These are phyloP conservation scores for Beauveria caledonica DNA, from an alignment of 2,329 filamentous ascomycete genomes.

Conservation along the genomic window DNA sequence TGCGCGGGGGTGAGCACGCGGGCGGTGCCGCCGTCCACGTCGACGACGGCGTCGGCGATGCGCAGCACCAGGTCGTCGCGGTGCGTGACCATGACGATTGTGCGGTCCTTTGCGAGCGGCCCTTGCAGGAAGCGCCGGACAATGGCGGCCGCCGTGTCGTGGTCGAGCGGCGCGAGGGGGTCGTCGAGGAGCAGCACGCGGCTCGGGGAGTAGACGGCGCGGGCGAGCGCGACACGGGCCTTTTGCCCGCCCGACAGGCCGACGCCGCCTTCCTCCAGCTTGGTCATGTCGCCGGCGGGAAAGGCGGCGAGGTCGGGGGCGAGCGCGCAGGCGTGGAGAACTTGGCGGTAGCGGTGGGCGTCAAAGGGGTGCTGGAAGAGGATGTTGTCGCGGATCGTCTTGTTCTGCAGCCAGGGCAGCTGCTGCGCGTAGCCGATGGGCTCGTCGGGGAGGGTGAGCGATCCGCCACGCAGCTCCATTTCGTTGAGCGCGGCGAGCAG, in stretches of 20 bases:
- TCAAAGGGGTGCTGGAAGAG: constrained; percentile 52
- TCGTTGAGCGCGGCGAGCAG: constrained; percentile 52
- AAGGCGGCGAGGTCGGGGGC: constrained; percentile 48
- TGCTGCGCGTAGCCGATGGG: constrained; percentile 51
- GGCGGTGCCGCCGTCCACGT: constrained; percentile 55
- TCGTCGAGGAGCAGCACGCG: constrained; percentile 54
- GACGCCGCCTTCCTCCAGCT: constrained; percentile 54
- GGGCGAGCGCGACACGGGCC: constrained; percentile 53
- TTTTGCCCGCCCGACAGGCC: constrained; percentile 57
- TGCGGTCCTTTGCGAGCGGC: constrained; percentile 53
- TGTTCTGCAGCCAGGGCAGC: constrained; percentile 57
- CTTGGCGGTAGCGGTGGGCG: constrained; percentile 45
- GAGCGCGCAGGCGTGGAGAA: constrained; percentile 54
- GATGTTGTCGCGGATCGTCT: constrained; percentile 58
- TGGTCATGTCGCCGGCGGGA: constrained; percentile 47
- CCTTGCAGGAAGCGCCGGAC: constrained; percentile 54
- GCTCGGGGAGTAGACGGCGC: constrained; percentile 51
- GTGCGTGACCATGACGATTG: constrained; percentile 73
- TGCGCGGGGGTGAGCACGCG: constrained; percentile 39
- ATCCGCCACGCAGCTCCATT: constrained; percentile 55
- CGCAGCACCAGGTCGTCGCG: constrained; percentile 67
- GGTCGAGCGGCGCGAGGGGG: constrained; percentile 54
- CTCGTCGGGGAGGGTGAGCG: constrained; percentile 37
- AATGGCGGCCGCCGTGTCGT: constrained; percentile 52
- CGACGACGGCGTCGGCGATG: constrained; percentile 66